Percentiles rank a stretch among this genome's conserved stretches.
phyloP scores from a whole-genome alignment of 805 yeast species.

The Teunomyces gatunensis region DNA sequence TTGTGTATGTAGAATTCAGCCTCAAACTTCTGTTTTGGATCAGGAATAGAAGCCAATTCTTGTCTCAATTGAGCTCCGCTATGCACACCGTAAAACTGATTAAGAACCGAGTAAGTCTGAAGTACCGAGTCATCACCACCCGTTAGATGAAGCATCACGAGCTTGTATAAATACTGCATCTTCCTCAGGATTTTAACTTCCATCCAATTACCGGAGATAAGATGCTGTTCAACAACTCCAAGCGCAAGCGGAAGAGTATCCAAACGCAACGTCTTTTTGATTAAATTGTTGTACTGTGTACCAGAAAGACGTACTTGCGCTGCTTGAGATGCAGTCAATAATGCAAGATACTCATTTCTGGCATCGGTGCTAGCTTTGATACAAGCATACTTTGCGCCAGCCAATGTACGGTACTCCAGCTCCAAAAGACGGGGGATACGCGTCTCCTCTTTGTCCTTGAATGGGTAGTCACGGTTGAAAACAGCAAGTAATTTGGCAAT shows the following conservation, averaged over 20 bases:
- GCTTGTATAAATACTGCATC: constrained; percentile 26
- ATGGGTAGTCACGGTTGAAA: constrained; percentile 19
- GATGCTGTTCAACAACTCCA: constrained; percentile 25
- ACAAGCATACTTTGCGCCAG: constrained; percentile 15
- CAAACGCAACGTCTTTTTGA: constrained; percentile 8
- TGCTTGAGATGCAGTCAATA: constrained; percentile 8
- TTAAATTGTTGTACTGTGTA: constrained; percentile 15
- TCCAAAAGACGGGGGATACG: constrained; percentile 9
- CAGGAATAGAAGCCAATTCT: constrained; percentile 10
- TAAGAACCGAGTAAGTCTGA: constrained; percentile 19
- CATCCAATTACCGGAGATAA: constrained; percentile 30
- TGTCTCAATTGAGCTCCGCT: constrained; percentile 11
- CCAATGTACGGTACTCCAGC: constrained; percentile 6
- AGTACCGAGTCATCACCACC: constrained; percentile 11
- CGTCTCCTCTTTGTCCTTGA: constrained; percentile 6
- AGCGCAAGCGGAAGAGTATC: constrained; percentile 14
- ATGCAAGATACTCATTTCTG: constrained; percentile 8
- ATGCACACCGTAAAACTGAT: constrained; percentile 25
- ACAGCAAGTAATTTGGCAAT: constrained; percentile 13
- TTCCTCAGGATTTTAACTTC: constrained; percentile 21
- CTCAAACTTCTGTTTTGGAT: constrained; percentile 12
- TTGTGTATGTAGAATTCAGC: constrained; percentile 9
- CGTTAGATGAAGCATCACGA: constrained; percentile 20
- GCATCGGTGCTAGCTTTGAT: constrained; percentile 2
- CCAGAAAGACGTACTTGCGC: constrained; percentile 17